Evolutionary conservation across 2,329 filamentous ascomycete species (phyloP), one percentile per base, ranked within the genome.

Genomic region (Alternaria atra): DNA sequence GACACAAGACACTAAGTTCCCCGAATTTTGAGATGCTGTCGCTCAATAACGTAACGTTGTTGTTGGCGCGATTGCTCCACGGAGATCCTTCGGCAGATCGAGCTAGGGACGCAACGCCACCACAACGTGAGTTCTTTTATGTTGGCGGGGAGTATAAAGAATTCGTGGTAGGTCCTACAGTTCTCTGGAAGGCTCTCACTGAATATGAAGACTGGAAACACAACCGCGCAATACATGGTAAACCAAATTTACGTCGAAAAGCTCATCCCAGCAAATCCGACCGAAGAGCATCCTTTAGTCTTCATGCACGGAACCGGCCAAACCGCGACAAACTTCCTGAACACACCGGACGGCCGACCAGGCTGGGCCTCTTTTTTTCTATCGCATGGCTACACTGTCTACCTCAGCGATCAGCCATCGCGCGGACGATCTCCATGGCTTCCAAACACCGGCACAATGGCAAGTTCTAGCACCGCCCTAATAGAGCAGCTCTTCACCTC

Each of bases 361-460:
- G 83, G 83, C 15, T 85, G 83, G 84, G 80, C 83, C 0, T 82
- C 81, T 3, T 77, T 77, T 58, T 85, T 85, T 66, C 63, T 85
- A 6, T 64, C 69, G 5, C 74, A 79, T n/a, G 82, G 83, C 15
- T 82, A 83, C 68, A 79, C 81, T 44, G 75, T 84, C 47, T 85
- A 84, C 69, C 72, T 85, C 47, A 76, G 81, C 12, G 84, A 85
- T 64, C 80, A 83, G 61, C 77, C 81, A 3, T 78, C 78, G 27
- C 80, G 81, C 20, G 84, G 81, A 30, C 80, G 84, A 34, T 84
- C 81, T 17, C 69, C 80, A 0, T 83, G 80, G 76, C 63, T 74
- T 13, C 79, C 82, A 6, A 65, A 52, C 1, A 68, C 73, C 37
- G 76, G 75, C 23, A 62, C 64, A 51, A 68, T 69, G 39, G 23